Percentiles rank a stretch among this genome's conserved stretches.
These are phyloP conservation scores for Xylaria sp. DNA, from an alignment of 2,329 filamentous ascomycete genomes.

Conservation along the genomic window DNA sequence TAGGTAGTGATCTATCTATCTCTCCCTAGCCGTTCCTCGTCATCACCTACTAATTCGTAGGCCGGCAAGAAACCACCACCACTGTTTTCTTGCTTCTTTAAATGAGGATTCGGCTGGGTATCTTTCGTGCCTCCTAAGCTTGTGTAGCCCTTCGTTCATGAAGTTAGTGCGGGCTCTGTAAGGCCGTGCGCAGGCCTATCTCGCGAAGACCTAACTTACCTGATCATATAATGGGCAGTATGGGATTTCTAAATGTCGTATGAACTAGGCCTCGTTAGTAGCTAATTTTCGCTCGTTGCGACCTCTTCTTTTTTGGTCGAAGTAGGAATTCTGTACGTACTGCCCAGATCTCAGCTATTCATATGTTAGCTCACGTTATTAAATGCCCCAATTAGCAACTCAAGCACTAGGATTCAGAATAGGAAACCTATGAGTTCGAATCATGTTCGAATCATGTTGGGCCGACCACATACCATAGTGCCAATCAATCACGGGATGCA, in stretches of 20 bases:
- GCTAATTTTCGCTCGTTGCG: constrained; percentile 10
- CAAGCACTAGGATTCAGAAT: not conserved
- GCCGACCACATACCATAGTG: constrained; percentile 67
- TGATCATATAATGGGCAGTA: constrained; percentile 89
- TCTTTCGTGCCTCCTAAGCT: constrained; percentile 91
- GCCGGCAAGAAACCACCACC: constrained; percentile 71
- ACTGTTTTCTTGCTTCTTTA: constrained; percentile 57
- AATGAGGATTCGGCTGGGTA: constrained; percentile 86
- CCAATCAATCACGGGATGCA: constrained; percentile 98
- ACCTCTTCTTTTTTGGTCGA: not conserved
- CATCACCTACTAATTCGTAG: constrained; percentile 78
- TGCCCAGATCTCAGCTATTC: constrained; percentile 40
- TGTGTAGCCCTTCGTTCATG: constrained; percentile 73
- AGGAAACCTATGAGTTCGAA: not conserved
- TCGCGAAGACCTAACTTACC: constrained; percentile 26
- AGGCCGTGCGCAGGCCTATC: not conserved
- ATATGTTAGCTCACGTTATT: constrained; percentile 27
- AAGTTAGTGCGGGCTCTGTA: constrained; percentile 19
- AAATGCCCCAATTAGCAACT: not conserved
- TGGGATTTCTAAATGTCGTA: constrained; percentile 79
- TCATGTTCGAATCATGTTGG: not conserved
- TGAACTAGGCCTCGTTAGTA: constrained; percentile 67
- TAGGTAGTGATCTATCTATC: constrained; percentile 63
- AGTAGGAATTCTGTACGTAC: constrained; percentile 25
- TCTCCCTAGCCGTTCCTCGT: constrained; percentile 82